A percentile compares a stretch with the other conserved stretches of the same genome.
Evolutionary conservation across 1,139 yeast species (phyloP).

Genomic region (Candida sanyaensis): DNA sequence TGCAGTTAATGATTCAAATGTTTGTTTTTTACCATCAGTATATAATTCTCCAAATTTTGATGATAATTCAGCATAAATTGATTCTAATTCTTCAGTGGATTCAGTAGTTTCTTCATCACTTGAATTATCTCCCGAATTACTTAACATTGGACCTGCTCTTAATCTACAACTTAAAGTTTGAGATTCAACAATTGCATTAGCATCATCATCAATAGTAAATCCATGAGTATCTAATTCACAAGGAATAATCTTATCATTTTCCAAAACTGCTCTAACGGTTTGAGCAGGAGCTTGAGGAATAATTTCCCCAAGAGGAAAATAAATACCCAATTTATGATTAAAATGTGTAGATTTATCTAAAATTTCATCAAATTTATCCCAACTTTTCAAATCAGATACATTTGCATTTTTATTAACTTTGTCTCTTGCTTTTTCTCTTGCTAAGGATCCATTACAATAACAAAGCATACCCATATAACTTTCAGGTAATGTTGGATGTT

Average conservation of each 20-base stretch:
- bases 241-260: conserved; percentile 22
- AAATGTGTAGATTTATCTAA: conserved; percentile 30
- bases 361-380: conserved; percentile 69
- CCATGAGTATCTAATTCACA: conserved; percentile 19
- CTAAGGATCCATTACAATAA: conserved; percentile 88
- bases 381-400: conserved; percentile 35
- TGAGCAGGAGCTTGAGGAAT: conserved; percentile 78
- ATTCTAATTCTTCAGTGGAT: conserved; percentile 14
- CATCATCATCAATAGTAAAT: conserved; percentile 65
- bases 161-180: conserved; percentile 85
- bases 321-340: conserved; percentile 64
- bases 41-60: conserved; percentile 42
- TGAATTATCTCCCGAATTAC: conserved; percentile 16
- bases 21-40: conserved; percentile 54
- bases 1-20: conserved; percentile 42
- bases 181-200: conserved; percentile 75
- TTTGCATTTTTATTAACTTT: conserved; percentile 51
- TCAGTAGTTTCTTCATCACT: neutral
- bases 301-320: conserved; percentile 87
- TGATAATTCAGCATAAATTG: conserved; percentile 26
- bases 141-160: conserved; percentile 72
- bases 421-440: conserved; percentile 77
- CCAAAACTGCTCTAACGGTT: conserved; percentile 48
- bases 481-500: conserved; percentile 77
- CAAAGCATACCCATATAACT: conserved; percentile 95